Base-by-base conservation (phyloP, 768 basidiomycete genomes). In the Krasilnikovozyma curviuscula region DNA sequence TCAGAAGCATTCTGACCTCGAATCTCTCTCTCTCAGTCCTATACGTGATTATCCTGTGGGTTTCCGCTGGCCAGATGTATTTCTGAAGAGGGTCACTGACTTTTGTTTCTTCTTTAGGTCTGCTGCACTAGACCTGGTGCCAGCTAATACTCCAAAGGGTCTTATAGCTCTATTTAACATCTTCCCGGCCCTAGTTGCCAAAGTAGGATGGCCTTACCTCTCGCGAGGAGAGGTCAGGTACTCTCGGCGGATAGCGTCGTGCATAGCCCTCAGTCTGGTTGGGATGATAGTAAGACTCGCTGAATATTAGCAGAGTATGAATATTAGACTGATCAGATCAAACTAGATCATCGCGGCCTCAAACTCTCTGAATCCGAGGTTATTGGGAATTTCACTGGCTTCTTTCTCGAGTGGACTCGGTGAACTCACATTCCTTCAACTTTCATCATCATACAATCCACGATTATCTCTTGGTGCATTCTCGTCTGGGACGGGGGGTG, bases 31-130 rank as follows among this genome's bases (percentile, higher is more conserved):
- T 37, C 54, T 8, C 54, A 86, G 86, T 93, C 5, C 70, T 91
- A 48, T 93, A 97, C 65, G 91, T 98, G 31, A 81, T 97, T 52
- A 93, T 97, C 53, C 74, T 98, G 18, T 91, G n/a, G n/a, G n/a
- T n/a, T n/a, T n/a, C n/a, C n/a, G n/a, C n/a, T n/a, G n/a, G n/a
- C n/a, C n/a, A n/a, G n/a, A n/a, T n/a, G n/a, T n/a, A n/a, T n/a
- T n/a, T n/a, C n/a, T n/a, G n/a, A n/a, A n/a, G n/a, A n/a, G n/a
- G n/a, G n/a, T n/a, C n/a, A n/a, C n/a, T n/a, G n/a, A n/a, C n/a
- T n/a, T n/a, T n/a, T n/a, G n/a, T n/a, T n/a, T n/a, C n/a, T n/a
- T n/a, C n/a, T n/a, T n/a, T n/a, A n/a, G n/a, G n/a, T n/a, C 85
- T 1, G 91, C 91, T 6, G 93, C 93, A 1, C 69, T 95, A 3